Evolutionary conservation across 2,329 filamentous ascomycete species (phyloP), one percentile per base, ranked within the genome.

Genomic region (Huntiella bhutanensis): DNA sequence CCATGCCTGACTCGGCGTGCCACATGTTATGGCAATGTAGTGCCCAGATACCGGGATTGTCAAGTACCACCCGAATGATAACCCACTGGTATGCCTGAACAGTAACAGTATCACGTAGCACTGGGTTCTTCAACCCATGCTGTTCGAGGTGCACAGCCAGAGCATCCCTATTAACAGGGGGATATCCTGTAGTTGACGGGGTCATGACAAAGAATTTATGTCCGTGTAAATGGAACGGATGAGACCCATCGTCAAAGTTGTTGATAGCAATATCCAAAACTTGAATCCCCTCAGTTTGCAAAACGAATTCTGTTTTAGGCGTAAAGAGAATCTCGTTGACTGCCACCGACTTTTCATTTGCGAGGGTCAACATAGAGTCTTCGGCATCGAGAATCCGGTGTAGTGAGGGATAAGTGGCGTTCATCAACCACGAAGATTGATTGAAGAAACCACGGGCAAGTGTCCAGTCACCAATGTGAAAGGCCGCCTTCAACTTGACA

Each of bases 11-110:
- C 52, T 73, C 70, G 0, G 65, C 62, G 53, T 77, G 73, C 73
- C 73, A 77, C 0, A 63, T 60, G 49, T 74, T 67, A 52, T 76
- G 72, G 52, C 72, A 76, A 54, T 75, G 72, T 16, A 76, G 65
- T 0, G 68, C 63, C 72, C 73, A 76, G 1, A 71, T 52, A 1
- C 73, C 73, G 0, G 71, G 66, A 53, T 75, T 76, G 49, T 76
- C 71, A 0, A 71, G 63, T 2, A 71, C 60, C 11, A 75, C 65
- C 46, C 72, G 60, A 10, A 77, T 55, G n/a, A 71, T 53, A 2
- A 65, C 60, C 70, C 70, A 75, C 0, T 68, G 69, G 44, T 68
- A 74, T 0, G 64, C 66, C 53, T 73, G 68, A 0, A 70, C 61
- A 0, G 68, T 69, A 3, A 70, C 61, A 2, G 69, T 71, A 33